phyloP scores from a whole-genome alignment of 2,329 filamentous ascomycete genomes.

The Fusarium mexicanum region DNA sequence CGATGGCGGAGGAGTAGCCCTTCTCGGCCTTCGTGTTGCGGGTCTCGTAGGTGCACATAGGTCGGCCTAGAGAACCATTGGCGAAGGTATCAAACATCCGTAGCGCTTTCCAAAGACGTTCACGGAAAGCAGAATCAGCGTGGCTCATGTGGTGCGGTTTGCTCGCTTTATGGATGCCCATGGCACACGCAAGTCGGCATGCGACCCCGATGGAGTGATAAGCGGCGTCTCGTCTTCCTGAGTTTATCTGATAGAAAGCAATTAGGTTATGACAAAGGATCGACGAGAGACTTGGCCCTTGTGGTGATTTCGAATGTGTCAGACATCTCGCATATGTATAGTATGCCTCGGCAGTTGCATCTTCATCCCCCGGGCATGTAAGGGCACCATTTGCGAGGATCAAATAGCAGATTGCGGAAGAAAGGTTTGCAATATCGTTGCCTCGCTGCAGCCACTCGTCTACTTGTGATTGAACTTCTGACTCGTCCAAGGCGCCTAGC shows the following conservation, averaged over 20 bases:
- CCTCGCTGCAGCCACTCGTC: neutral
- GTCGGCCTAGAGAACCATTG: neutral
- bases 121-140: neutral
- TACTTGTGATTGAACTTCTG: neutral
- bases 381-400: neutral
- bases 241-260: neutral
- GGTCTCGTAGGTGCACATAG: neutral
- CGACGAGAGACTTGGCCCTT: neutral
- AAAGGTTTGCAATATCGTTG: accelerated
- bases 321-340: neutral
- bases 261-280: neutral
- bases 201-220: neutral
- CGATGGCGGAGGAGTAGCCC: neutral
- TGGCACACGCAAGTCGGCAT: neutral
- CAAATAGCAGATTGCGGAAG: neutral
- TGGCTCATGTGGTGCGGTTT: neutral
- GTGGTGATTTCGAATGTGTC: neutral
- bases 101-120: neutral
- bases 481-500: neutral
- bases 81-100: neutral
- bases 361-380: neutral
- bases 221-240: neutral
- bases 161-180: neutral
- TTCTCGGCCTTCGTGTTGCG: neutral
- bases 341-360: neutral